Conservation (phyloP, 164 flowering plant species). For the Akebia trifoliata region DNA sequence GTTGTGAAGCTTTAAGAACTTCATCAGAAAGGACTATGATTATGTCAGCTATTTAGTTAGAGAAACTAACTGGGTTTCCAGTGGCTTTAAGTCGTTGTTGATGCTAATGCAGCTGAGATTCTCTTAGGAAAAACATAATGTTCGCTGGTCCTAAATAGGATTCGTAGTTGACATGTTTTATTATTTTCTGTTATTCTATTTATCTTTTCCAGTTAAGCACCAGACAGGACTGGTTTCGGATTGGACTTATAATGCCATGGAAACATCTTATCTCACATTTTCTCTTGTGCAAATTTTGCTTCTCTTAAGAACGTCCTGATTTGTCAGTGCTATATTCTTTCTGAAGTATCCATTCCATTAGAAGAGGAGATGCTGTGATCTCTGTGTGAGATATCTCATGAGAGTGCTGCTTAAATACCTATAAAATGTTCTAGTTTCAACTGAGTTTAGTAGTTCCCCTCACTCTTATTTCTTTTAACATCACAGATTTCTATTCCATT, state of each 20-base stretch:
- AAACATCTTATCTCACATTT: not conserved
- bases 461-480: slow-evolving; percentile 12
- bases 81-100: not conserved
- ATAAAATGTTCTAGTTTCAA: not conserved
- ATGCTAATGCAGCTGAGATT: not conserved
- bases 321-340: not conserved
- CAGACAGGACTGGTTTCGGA: not conserved
- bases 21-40: not conserved
- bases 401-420: not conserved
- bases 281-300: not conserved
- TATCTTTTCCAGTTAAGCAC: not conserved
- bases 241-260: not conserved
- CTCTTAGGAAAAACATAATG: not conserved
- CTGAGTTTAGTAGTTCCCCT: not conserved
- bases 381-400: not conserved
- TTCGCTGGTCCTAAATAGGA: not conserved
- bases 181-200: not conserved
- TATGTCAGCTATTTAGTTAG: not conserved
- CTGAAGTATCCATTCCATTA: not conserved
- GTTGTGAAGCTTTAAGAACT: not conserved
- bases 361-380: not conserved
- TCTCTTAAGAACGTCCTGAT: not conserved
- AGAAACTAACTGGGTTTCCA: not conserved
- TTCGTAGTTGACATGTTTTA: not conserved
- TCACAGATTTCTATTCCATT: slow-evolving; percentile 89